Conservation (phyloP, 208 protist genomes). For the Acanthamoeba sp. region DNA sequence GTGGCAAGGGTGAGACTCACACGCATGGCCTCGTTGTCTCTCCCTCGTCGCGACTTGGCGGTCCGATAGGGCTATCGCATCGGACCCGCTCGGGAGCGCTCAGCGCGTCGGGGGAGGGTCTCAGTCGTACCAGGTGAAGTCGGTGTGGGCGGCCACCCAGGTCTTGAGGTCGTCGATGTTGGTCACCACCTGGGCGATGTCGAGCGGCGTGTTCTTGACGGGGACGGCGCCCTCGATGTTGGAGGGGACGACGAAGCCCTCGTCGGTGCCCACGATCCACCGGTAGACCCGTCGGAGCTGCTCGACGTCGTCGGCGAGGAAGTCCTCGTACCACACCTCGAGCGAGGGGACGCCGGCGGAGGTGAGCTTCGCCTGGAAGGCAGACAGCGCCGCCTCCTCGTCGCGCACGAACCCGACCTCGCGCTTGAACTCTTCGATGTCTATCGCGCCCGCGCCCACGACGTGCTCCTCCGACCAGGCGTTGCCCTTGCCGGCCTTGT, state of each 20-base stretch:
- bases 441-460: not conserved
- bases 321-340: slow-evolving; percentile 40
- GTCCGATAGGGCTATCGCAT: too few species aligned
- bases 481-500: slow-evolving; percentile 51
- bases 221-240: slow-evolving; percentile 28
- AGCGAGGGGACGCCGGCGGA: not conserved
- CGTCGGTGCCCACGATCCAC: slow-evolving; percentile 37
- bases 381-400: not conserved
- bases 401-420: slow-evolving; percentile 34
- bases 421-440: slow-evolving; percentile 7
- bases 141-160: slow-evolving; percentile 2
- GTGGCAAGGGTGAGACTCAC: too few species aligned
- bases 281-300: slow-evolving; percentile 18
- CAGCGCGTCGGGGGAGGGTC: too few species aligned
- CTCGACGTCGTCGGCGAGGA: slow-evolving; percentile 11
- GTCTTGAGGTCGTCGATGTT: slow-evolving; percentile 28
- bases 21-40: too few species aligned
- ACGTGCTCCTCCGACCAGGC: slow-evolving; percentile 26
- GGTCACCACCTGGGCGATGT: not conserved
- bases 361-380: slow-evolving; percentile 1
- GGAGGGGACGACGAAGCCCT: slow-evolving; percentile 35
- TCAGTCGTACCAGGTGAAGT: slow-evolving; percentile 52
- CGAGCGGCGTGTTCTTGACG: slow-evolving; percentile 45
- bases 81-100: too few species aligned
- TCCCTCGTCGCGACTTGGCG: too few species aligned